Conservation (phyloP, 129 eudicot species). For the Chrysanthemum lavandulifolium region DNA sequence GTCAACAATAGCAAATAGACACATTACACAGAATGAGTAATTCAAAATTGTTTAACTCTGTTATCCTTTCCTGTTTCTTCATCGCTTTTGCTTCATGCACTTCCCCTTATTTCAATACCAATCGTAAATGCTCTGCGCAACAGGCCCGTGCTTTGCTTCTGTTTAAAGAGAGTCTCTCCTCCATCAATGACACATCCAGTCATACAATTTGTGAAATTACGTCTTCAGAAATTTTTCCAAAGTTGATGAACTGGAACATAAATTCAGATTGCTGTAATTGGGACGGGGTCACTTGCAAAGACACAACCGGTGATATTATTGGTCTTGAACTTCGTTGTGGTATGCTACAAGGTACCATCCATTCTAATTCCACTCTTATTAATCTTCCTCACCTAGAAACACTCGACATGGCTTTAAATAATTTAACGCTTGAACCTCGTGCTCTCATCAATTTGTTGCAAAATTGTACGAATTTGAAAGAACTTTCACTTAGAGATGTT, state of each 20-base stretch:
- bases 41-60: slow-evolving; percentile 2
- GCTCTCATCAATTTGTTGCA: background rate
- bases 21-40: background rate
- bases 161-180: background rate
- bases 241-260: slow-evolving; percentile 9
- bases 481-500: background rate
- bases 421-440: background rate
- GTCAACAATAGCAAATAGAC: too few species aligned
- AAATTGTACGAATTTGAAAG: background rate
- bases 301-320: background rate
- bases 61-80: background rate
- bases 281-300: background rate
- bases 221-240: background rate
- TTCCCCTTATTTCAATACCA: background rate
- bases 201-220: background rate
- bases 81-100: background rate
- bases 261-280: slow-evolving; percentile 1
- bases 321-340: background rate
- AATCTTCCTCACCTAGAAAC: background rate
- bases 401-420: too few species aligned
- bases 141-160: slow-evolving; percentile 7
- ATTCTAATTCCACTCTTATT: background rate
- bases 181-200: background rate
- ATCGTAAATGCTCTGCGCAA: background rate
- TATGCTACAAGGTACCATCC: slow-evolving; percentile 10